phyloP scores from a whole-genome alignment of 768 basidiomycete species.

The Leccinum barrowsii region DNA sequence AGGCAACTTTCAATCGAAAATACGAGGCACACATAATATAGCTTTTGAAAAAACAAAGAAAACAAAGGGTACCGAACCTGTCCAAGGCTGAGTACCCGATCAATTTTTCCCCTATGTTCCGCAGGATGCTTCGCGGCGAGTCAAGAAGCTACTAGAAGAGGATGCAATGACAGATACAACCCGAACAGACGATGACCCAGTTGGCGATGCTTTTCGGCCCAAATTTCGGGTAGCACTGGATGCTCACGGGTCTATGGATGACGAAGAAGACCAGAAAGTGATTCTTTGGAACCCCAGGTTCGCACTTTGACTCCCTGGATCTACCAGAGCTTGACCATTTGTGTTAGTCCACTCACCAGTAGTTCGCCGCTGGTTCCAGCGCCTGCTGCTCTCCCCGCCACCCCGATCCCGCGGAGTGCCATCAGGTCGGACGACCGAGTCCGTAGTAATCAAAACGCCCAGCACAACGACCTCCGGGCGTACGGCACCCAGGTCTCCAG shows the following conservation, averaged over 20 bases:
- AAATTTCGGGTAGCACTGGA: constrained; percentile 47
- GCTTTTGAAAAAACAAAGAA: not conserved
- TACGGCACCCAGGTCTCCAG: constrained; percentile 24
- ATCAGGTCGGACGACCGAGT: constrained; percentile 5
- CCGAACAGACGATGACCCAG: constrained; percentile 71
- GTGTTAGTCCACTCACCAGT: constrained; percentile 10
- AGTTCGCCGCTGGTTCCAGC: constrained; percentile 16
- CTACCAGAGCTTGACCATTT: constrained; percentile 2
- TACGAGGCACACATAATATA: constrained; percentile 3
- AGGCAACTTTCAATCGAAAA: not conserved
- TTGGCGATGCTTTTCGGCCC: constrained; percentile 47
- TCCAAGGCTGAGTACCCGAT: constrained; percentile 7
- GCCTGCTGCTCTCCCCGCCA: constrained; percentile 17
- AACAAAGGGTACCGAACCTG: not conserved
- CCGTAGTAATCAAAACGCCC: not conserved
- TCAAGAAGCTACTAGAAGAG: constrained; percentile 41
- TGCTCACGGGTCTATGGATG: constrained; percentile 34
- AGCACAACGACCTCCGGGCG: constrained; percentile 17
- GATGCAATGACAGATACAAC: constrained; percentile 65
- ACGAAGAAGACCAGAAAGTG: constrained; percentile 60
- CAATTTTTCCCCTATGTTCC: constrained; percentile 11
- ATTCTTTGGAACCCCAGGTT: constrained; percentile 76
- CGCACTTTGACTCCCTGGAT: constrained; percentile 7
- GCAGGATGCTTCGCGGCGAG: not conserved
- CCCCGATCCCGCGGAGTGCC: constrained; percentile 9